These are phyloP conservation scores for Arthrobotrys conoides DNA, from an alignment of 2,329 filamentous ascomycete genomes.

Conservation along the genomic window DNA sequence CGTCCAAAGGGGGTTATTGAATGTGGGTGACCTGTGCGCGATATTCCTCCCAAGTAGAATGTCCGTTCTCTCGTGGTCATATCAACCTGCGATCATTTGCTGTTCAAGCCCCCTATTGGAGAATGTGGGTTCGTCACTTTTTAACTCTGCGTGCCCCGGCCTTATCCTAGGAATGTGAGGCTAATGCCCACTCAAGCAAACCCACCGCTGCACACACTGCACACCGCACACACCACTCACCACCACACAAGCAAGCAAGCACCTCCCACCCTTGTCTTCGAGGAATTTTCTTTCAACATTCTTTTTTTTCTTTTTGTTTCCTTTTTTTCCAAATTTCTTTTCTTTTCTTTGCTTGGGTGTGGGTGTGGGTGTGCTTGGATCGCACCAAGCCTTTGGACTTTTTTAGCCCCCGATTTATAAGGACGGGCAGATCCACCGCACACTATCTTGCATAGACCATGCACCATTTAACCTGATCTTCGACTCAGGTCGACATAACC, in stretches of 20 bases:
- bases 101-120: constrained; percentile 50
- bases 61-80: constrained; percentile 34
- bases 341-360: constrained; percentile 15
- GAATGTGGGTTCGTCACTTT: constrained; percentile 46
- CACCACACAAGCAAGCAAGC: no score
- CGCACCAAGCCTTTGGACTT: constrained; percentile 41
- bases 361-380: constrained; percentile 30
- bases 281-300: constrained; percentile 58
- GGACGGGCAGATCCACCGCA: constrained; percentile 55
- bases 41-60: constrained; percentile 31
- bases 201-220: constrained; percentile 12
- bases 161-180: constrained; percentile 57
- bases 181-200: constrained; percentile 49
- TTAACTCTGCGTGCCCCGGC: constrained; percentile 39
- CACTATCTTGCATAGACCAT: constrained; percentile 56
- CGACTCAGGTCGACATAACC: constrained; percentile 49
- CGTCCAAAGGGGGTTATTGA: constrained; percentile 28
- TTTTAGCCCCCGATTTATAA: constrained; percentile 61
- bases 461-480: constrained; percentile 59
- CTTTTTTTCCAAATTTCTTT: constrained; percentile 31
- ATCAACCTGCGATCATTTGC: constrained; percentile 36
- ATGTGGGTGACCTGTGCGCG: constrained; percentile 21
- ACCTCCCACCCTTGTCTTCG: constrained; percentile 23
- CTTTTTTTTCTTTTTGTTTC: constrained; percentile 41
- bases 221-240: no score